These are phyloP conservation scores for Butyriboletus appendiculatus DNA, from an alignment of 1,284 basidiomycete genomes.

Conservation along the genomic window DNA sequence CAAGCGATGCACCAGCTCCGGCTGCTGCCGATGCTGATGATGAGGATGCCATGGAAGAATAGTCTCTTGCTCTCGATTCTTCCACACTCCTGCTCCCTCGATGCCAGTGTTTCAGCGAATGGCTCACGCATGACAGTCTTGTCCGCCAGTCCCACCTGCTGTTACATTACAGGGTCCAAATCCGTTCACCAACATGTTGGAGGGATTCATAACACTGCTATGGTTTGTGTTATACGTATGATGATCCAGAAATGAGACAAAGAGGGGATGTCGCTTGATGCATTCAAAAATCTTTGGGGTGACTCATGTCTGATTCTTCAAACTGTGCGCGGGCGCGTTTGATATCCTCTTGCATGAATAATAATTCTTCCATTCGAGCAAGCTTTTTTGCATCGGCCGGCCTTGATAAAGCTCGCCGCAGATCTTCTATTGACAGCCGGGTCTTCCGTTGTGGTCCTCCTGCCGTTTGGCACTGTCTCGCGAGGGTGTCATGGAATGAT, in stretches of 20 bases:
- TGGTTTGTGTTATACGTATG: constrained; percentile 8
- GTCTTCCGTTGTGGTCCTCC: constrained; percentile 66
- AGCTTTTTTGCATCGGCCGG: constrained; percentile 85
- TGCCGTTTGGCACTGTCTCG: constrained; percentile 66
- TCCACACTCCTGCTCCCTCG: neutral
- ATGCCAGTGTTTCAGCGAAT: constrained; percentile 1
- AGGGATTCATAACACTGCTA: neutral
- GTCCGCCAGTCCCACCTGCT: neutral
- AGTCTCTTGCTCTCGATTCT: constrained; percentile 11
- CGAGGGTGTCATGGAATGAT: constrained; percentile 6
- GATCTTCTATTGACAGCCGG: constrained; percentile 79
- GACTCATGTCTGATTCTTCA: constrained; percentile 62
- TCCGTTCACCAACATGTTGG: neutral
- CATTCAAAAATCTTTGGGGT: constrained; percentile 46
- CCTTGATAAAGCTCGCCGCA: constrained; percentile 72
- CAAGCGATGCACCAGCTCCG: constrained; percentile 22
- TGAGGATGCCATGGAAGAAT: constrained; percentile 65
- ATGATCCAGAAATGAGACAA: constrained; percentile 9
- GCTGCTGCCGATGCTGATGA: constrained; percentile 36
- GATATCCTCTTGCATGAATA: constrained; percentile 92
- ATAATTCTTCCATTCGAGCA: constrained; percentile 83
- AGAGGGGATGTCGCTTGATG: neutral
- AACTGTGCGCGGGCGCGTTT: constrained; percentile 85
- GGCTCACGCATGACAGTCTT: neutral
- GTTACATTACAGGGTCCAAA: neutral